A percentile compares a stretch with the other conserved stretches of the same genome.
Evolutionary conservation across 345 rosid species (phyloP).

Genomic region (Euphorbia pulcherrima): DNA sequence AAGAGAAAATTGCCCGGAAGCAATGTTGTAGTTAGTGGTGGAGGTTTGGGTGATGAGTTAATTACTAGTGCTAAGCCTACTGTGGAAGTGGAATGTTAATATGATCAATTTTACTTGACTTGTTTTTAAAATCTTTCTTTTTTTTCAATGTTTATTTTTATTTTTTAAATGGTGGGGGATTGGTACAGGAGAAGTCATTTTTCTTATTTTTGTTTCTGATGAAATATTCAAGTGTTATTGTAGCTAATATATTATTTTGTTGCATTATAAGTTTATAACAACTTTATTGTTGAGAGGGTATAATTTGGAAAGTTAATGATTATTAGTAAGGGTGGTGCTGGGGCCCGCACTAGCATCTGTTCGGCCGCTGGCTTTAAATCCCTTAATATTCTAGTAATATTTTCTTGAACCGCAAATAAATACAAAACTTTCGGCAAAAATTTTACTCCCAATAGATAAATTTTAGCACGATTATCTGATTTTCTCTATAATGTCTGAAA

Average conservation of each 20-base stretch:
- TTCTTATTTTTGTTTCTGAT: constrained; percentile 14
- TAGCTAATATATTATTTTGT: neutral
- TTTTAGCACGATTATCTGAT: too few relatives aligned
- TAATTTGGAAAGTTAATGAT: constrained; percentile 3
- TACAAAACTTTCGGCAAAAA: too few relatives aligned
- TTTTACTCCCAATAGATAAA: too few relatives aligned
- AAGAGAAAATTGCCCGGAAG: constrained; percentile 58
- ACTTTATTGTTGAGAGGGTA: neutral
- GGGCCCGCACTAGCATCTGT: too few relatives aligned
- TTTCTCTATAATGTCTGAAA: too few relatives aligned
- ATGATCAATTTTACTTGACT: constrained; percentile 30
- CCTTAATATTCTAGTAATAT: too few relatives aligned
- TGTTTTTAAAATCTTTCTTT: neutral
- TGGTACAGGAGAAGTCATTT: constrained; percentile 51
- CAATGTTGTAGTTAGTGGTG: constrained; percentile 15
- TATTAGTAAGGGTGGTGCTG: too few relatives aligned
- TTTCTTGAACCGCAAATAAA: too few relatives aligned
- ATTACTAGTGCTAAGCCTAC: constrained; percentile 33
- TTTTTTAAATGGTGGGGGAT: constrained; percentile 41
- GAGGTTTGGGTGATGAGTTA: constrained; percentile 14
- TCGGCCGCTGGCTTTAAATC: too few relatives aligned
- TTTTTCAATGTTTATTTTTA: neutral
- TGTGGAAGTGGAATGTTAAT: constrained; percentile 49
- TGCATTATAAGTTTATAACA: neutral
- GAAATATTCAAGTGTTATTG: constrained; percentile 31